Evolutionary conservation across 768 basidiomycete genomes (phyloP).

Genomic region (Russula griseocarnosa): DNA sequence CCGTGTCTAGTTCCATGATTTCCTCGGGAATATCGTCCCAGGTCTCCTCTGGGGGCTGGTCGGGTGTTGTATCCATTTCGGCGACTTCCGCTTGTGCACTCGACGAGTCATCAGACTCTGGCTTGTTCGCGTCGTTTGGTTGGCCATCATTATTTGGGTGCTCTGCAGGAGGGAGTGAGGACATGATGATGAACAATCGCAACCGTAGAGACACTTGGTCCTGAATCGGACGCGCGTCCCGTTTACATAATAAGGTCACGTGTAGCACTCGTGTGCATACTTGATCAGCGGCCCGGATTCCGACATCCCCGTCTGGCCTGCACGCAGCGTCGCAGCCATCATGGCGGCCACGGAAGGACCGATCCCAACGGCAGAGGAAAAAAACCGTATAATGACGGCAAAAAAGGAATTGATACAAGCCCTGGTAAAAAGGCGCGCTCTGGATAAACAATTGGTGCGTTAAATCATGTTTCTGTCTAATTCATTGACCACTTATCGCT

Average conservation of each 20-base stretch:
- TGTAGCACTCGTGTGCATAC: background rate
- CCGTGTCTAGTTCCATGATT: slow-evolving; percentile 68
- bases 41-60: slow-evolving; percentile 67
- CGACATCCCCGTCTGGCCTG: slow-evolving; percentile 12
- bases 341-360: slow-evolving; percentile 39
- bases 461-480: background rate
- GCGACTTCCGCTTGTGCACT: slow-evolving; percentile 35
- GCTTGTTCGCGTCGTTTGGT: slow-evolving; percentile 42
- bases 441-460: slow-evolving; percentile 75
- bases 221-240: slow-evolving; percentile 23
- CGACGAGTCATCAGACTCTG: slow-evolving; percentile 37
- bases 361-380: slow-evolving; percentile 58
- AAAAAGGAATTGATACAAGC: slow-evolving; percentile 74
- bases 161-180: slow-evolving; percentile 21
- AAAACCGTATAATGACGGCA: slow-evolving; percentile 63
- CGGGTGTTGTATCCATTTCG: slow-evolving; percentile 71
- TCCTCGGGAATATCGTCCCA: slow-evolving; percentile 93
- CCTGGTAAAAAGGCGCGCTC: slow-evolving; percentile 65
- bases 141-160: slow-evolving; percentile 16
- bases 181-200: slow-evolving; percentile 14
- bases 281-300: slow-evolving; percentile 3
- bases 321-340: background rate
- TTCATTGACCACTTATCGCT: background rate
- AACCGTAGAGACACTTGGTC: background rate
- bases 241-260: slow-evolving; percentile 12